Evolutionary conservation across 148 eudicot species (phyloP), one percentile per base, ranked within the genome.

Genomic region (Fallopia convolvulus): DNA sequence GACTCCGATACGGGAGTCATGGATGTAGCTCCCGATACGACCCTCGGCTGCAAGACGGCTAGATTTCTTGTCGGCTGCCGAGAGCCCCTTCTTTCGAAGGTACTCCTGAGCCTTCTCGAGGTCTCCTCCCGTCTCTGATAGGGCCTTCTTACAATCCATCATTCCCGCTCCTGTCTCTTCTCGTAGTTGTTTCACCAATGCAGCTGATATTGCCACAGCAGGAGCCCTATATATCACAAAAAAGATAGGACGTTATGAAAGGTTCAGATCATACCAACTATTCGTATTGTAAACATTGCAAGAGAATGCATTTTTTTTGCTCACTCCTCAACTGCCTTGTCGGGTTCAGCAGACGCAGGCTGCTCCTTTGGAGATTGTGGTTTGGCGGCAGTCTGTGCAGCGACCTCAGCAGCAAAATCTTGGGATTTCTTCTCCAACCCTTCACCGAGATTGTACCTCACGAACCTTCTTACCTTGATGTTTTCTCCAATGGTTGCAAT

Each of bases 141-240:
- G 91, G 26, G 98, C 99, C 84, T 90, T 96, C 83, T 96, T 96
- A 89, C 99, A 96, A 78, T 93, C 99, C 99, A 95, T 95, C 99
- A 95, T 95, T 65, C 99, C 99, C 17, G 99, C 98, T 76, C 99
- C 98, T 0, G 91, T 89, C 82, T 93, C 99, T 48, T 95, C 98
- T 33, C 99, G 83, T 44, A 95, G 75, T 83, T 95, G 98, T 82
- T 95, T 95, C 11, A 95, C 99, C 83, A 95, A 77, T 56, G 94
- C 84, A 42, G 99, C 98, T 77, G 99, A 95, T 60, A 95, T 70
- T 74, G 89, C 82, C 66, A 85, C 90, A 78, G 87, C 80, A 26
- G 88, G 80, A 40, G 85, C 78, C 87, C 99, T 95, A 88, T 66
- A 80, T 72, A 41, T 41, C 17, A 70, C 48, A 42, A 39, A 66